phyloP scores from a whole-genome alignment of 495 filamentous ascomycete species.

The Aspergillus indologenus region DNA sequence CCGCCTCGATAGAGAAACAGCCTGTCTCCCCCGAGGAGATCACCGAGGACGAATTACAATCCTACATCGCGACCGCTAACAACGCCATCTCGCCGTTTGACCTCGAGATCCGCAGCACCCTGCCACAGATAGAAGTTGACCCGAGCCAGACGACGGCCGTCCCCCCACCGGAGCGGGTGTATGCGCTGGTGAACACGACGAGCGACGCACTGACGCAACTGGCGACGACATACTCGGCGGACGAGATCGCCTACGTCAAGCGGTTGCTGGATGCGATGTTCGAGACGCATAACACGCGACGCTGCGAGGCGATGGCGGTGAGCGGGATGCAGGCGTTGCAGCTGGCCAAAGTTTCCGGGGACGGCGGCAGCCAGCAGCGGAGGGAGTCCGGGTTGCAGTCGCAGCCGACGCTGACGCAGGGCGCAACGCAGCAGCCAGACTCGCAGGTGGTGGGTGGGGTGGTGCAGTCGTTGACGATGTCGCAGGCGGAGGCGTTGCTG shows the following conservation, averaged over 20 bases:
- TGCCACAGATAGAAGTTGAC: slow-evolving; percentile 52
- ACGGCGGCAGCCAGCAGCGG: slow-evolving; percentile 31
- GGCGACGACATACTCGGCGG: slow-evolving; percentile 73
- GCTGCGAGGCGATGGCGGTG: slow-evolving; percentile 77
- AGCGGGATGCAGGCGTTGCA: slow-evolving; percentile 69
- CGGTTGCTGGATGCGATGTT: slow-evolving; percentile 91
- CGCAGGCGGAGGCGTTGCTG: slow-evolving; percentile 71
- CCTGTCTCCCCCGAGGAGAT: slow-evolving; percentile 54
- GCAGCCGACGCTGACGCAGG: slow-evolving; percentile 14
- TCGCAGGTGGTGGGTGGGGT: slow-evolving; percentile 20
- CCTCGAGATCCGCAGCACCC: slow-evolving; percentile 73
- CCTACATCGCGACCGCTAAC: slow-evolving; percentile 68
- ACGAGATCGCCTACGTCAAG: slow-evolving; percentile 89
- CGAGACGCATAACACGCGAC: slow-evolving; percentile 71
- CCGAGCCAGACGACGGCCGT: slow-evolving; percentile 7
- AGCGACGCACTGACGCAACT: slow-evolving; percentile 81
- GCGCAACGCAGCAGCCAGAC: slow-evolving; percentile 33
- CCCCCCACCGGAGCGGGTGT: slow-evolving; percentile 43
- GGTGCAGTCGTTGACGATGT: slow-evolving; percentile 63
- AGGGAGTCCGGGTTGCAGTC: slow-evolving; percentile 21
- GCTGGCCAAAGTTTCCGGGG: slow-evolving; percentile 30
- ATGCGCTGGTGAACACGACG: slow-evolving; percentile 83
- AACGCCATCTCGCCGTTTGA: slow-evolving; percentile 73
- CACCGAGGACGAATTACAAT: slow-evolving; percentile 62
- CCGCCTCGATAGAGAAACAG: slow-evolving; percentile 32